Evolutionary conservation across 345 rosid genomes (phyloP).

Genomic region (Xanthoceras sorbifolium): DNA sequence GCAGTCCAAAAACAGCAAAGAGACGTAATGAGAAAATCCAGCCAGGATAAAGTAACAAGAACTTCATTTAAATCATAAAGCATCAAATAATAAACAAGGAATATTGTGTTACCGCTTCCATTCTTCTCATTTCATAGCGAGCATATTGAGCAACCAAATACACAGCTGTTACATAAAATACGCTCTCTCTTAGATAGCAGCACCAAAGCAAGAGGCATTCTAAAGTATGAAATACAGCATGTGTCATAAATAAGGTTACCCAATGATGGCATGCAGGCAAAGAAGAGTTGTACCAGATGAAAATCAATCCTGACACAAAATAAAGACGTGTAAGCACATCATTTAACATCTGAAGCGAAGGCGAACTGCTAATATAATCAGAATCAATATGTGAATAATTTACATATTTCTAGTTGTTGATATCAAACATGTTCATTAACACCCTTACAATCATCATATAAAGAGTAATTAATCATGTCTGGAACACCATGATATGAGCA

Average conservation of each 20-base stretch:
- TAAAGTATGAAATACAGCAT: slow-evolving; percentile 7
- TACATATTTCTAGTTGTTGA: neutral
- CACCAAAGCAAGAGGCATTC: slow-evolving; percentile 19
- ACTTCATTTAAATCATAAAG: neutral
- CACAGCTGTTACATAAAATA: slow-evolving; percentile 57
- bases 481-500: neutral
- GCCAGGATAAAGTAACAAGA: neutral
- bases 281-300: slow-evolving; percentile 93
- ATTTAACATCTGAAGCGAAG: neutral
- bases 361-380: neutral
- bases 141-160: slow-evolving; percentile 89
- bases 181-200: slow-evolving; percentile 29
- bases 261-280: slow-evolving; percentile 86
- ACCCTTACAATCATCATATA: neutral
- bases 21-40: neutral
- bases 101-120: slow-evolving; percentile 67
- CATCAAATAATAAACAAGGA: neutral
- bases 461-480: neutral
- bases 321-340: slow-evolving; percentile 23
- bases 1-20: neutral
- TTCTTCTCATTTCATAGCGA: slow-evolving; percentile 71
- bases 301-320: slow-evolving; percentile 74
- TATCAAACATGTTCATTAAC: neutral
- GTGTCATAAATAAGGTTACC: slow-evolving; percentile 48
- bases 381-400: neutral